Base-by-base conservation (phyloP, 106 monocot species). In the Dendrobium officinale region DNA sequence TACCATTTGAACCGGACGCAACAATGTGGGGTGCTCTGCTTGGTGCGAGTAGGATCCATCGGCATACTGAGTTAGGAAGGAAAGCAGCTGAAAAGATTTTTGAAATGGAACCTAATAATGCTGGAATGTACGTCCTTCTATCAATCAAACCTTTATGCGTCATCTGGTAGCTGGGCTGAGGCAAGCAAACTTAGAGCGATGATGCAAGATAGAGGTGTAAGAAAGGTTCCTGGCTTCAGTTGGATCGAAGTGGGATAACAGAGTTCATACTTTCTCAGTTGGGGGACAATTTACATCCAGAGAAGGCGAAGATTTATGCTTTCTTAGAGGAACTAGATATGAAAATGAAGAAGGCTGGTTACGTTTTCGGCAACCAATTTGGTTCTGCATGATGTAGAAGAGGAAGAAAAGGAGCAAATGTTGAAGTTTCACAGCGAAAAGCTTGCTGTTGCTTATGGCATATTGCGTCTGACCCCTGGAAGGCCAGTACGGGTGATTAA, bases 21-120 rank as follows among this genome's bases (percentile, higher is more conserved):
- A 80, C 90, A 26, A 92, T 92, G 92, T 93, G 92, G 92, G 92
- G 92, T 78, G 92, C 92, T 81, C 80, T 93, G 4, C 76, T 93
- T 13, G 92, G 90, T 67, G 92, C 92, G 0, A 88, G 92, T 72
- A 86, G 92, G 77, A 88, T 88, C 40, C 87, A 93, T 66, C 79
- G 77, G 7, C 79, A 93, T 77, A 80, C 86, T 20, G 83, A 86
- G 73, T 66, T 93, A 11, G 90, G 87, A 19, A 88, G 86, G 79
- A 77, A 56, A 73, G 84, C 92, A 2, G 90, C 90, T 59, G 81
- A 83, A 83, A 84, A 79, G 77, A 86, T 90, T 8, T 93, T 93
- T 77, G 85, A 88, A 78, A 85, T 93, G 90, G 92, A 93, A 67
- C 92, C 90, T 40, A 85, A 88, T 10, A 93, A 93, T 76, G 80